Base-by-base conservation (phyloP, 768 basidiomycete genomes). In the Mycena vitilis region DNA sequence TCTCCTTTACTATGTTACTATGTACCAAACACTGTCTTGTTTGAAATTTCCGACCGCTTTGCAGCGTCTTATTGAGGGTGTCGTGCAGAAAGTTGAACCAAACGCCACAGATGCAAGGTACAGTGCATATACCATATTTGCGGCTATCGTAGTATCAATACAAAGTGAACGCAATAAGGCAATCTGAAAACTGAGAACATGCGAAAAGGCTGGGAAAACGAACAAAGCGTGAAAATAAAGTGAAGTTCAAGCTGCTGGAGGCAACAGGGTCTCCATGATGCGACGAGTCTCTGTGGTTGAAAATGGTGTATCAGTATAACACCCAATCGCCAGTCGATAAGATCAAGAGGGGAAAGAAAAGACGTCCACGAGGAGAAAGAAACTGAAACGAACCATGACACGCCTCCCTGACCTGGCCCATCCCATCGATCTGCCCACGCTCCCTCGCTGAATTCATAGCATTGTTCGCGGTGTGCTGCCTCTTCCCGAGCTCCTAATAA, bases 341-440 rank as follows among this genome's bases (percentile, higher is more conserved):
- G n/a, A n/a, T n/a, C n/a, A n/a, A n/a, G n/a, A n/a, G n/a, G n/a
- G 13, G 6, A 15, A 18, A 13, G 13, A 45, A 45, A 6, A 20
- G 44, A 45, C 10, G 6, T 18, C 6, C 2, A 16, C 15, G 11
- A 40, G 40, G 22, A 37, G 36, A 37, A 49, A 15, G 9, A n/a
- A 49, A 18, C 2, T 9, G 15, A 4, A 30, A 55, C 70, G 53
- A 22, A 75, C 75, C 74, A 53, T 71, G 60, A 48, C 73, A 73
- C 36, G 74, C 73, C 53, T 64, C 69, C 62, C 69, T 73, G 23
- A 69, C 68, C 37, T 58, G 49, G 5, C 64, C 69, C 64, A 76
- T 70, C 36, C 69, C 75, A 20, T 48, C 54, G 59, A 73, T 68
- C 51, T 73, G 71, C 53, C 67, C 63, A 34, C 40, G 59, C 65